phyloP scores from a whole-genome alignment of 768 basidiomycete species.

The Boletus rufocinnamomeus region DNA sequence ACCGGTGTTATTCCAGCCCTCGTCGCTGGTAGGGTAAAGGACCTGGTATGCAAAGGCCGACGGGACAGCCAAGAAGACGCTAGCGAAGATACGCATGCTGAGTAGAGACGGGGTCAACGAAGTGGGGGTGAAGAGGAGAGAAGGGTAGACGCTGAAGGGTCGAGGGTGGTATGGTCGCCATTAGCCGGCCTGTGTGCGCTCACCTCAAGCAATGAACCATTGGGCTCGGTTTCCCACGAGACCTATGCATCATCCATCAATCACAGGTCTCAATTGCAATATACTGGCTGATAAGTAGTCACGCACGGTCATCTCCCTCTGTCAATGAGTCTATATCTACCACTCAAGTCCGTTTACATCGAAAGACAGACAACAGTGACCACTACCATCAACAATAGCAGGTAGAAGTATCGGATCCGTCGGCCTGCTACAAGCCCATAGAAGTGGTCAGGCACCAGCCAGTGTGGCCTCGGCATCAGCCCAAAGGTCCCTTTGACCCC shows the following conservation, averaged over 20 bases:
- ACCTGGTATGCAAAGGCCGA: conserved; percentile 67
- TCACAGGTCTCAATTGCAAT: too few relatives aligned
- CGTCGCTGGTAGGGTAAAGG: conserved; percentile 45
- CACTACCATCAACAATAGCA: not conserved
- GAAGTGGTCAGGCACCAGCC: conserved; percentile 15
- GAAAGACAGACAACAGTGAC: not conserved
- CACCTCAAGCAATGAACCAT: not conserved
- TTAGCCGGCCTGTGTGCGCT: conserved; percentile 4
- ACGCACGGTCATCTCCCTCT: not conserved
- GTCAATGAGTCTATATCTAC: not conserved
- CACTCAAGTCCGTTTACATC: conserved; percentile 12
- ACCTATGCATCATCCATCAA: conserved; percentile 2
- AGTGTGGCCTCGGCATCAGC: conserved; percentile 65
- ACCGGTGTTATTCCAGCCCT: conserved; percentile 61
- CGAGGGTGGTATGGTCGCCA: not conserved
- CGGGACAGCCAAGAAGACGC: conserved; percentile 52
- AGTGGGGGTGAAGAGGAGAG: not conserved
- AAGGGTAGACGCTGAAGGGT: conserved; percentile 2
- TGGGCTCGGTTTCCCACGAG: conserved; percentile 27
- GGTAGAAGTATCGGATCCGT: not conserved
- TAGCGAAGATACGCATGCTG: conserved; percentile 46
- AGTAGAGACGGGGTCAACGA: not conserved
- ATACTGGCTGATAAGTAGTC: conserved; percentile 3
- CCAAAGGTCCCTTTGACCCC: conserved; percentile 85
- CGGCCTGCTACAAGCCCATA: not conserved